These are phyloP conservation scores for Grifola frondosa DNA, from an alignment of 1,284 basidiomycete genomes.

Conservation along the genomic window DNA sequence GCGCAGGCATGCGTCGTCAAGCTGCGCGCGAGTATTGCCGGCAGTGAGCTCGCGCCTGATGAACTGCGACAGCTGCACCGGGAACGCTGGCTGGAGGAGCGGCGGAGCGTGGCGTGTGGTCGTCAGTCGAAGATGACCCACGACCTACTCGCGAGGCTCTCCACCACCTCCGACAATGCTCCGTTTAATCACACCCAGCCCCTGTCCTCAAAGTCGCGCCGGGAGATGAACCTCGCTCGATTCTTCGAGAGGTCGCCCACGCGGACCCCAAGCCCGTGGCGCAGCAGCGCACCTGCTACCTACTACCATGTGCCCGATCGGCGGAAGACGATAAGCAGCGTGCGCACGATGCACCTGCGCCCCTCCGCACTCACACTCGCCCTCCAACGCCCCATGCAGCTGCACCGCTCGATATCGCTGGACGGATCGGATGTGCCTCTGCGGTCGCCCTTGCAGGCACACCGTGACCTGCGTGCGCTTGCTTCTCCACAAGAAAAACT, in stretches of 20 bases:
- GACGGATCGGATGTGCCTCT: conserved; percentile 17
- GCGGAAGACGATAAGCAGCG: conserved; percentile 22
- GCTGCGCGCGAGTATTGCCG: conserved; percentile 39
- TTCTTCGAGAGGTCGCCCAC: conserved; percentile 25
- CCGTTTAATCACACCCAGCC: conserved; percentile 2
- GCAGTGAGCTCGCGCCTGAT: conserved; percentile 35
- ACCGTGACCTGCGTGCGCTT: neutral
- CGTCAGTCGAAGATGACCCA: conserved; percentile 29
- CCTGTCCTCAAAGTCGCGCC: conserved; percentile 10
- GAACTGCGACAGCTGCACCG: conserved; percentile 39
- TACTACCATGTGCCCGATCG: conserved; percentile 5
- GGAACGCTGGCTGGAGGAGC: conserved; percentile 53
- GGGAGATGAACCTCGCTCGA: conserved; percentile 17
- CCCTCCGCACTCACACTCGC: conserved; percentile 17
- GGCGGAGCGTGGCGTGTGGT: conserved; percentile 36
- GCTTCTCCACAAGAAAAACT: conserved; percentile 2
- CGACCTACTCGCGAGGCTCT: conserved; percentile 14
- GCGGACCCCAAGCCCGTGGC: conserved; percentile 14
- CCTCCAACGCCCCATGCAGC: conserved; percentile 9
- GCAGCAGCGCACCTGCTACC: conserved; percentile 1
- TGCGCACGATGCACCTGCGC: conserved; percentile 23
- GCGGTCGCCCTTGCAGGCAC: conserved; percentile 8
- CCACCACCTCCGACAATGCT: conserved; percentile 8
- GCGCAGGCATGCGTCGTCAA: conserved; percentile 41
- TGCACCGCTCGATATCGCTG: conserved; percentile 11